Evolutionary conservation across 768 basidiomycete genomes (phyloP).

Genomic region (Hemileccinum impolitum): DNA sequence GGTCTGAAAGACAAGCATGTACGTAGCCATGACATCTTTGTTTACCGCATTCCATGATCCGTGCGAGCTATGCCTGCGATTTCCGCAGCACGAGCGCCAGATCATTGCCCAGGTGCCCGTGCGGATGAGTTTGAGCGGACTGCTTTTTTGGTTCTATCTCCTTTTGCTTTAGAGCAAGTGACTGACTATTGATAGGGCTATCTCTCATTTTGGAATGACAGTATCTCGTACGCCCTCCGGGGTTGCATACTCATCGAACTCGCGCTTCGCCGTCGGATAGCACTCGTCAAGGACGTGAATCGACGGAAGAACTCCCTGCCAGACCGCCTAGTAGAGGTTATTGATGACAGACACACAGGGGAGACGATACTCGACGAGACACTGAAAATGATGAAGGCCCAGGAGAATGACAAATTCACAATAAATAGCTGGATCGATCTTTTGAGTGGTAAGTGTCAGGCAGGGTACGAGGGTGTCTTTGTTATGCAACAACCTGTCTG

Average conservation of each 20-base stretch:
- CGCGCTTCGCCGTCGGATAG: constrained; percentile 91
- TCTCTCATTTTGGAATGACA: constrained; percentile 99
- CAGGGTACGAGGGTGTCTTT: background rate
- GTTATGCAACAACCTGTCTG: background rate
- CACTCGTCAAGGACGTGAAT: constrained; percentile 77
- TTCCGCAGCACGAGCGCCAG: constrained; percentile 20
- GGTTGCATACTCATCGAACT: constrained; percentile 98
- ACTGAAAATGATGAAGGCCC: constrained; percentile 89
- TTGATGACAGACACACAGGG: constrained; percentile 89
- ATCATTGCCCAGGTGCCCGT: background rate
- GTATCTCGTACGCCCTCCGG: constrained; percentile 97
- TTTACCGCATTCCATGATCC: constrained; percentile 4
- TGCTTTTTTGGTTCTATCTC: constrained; percentile 21
- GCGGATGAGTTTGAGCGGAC: constrained; percentile 3
- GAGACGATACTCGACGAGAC: constrained; percentile 97
- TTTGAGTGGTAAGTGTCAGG: constrained; percentile 62
- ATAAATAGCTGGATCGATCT: constrained; percentile 95
- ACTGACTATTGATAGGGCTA: constrained; percentile 59
- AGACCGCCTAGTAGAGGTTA: constrained; percentile 86
- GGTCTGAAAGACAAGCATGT: constrained; percentile 98
- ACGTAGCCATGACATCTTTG: constrained; percentile 21
- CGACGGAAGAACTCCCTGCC: constrained; percentile 70
- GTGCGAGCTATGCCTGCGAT: constrained; percentile 6
- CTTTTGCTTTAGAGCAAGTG: background rate
- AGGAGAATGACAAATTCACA: constrained; percentile 51